Evolutionary conservation across 305 asterid species (phyloP).

Genomic region (Fraxinus dipetala): DNA sequence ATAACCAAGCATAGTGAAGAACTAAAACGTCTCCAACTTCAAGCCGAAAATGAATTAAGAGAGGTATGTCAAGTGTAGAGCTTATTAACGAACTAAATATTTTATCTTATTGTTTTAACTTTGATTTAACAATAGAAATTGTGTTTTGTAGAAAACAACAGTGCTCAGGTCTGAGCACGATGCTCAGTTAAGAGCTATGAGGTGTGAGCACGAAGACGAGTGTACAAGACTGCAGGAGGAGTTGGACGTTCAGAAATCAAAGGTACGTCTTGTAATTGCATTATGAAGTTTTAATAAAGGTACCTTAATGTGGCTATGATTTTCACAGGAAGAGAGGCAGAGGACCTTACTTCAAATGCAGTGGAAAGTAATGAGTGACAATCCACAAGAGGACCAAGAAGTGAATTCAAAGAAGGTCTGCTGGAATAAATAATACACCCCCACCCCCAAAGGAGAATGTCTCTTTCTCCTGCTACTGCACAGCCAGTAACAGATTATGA

Average conservation of each 20-base stretch:
- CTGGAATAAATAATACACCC: conserved; percentile 5
- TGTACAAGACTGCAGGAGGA: conserved; percentile 80
- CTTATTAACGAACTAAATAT: conserved; percentile 18
- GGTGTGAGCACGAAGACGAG: conserved; percentile 84
- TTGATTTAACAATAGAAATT: neutral
- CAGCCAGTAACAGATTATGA: conserved; percentile 7
- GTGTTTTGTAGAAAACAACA: conserved; percentile 54
- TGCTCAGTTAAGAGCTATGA: conserved; percentile 74
- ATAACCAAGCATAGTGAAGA: conserved; percentile 64
- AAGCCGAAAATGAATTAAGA: conserved; percentile 76
- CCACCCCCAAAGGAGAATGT: neutral
- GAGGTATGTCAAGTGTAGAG: conserved; percentile 46
- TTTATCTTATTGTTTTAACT: neutral
- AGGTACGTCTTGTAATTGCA: conserved; percentile 48
- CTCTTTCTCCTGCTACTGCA: conserved; percentile 5
- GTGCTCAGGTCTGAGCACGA: conserved; percentile 79
- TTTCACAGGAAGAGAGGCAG: conserved; percentile 87
- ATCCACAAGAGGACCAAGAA: conserved; percentile 87
- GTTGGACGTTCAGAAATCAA: conserved; percentile 71
- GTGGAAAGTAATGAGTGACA: conserved; percentile 90
- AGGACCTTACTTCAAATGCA: conserved; percentile 83
- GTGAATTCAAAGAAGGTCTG: conserved; percentile 88
- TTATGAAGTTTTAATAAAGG: conserved; percentile 7
- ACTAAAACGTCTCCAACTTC: conserved; percentile 52
- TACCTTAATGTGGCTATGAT: conserved; percentile 23